A percentile compares a stretch with the other conserved stretches of the same genome.
Evolutionary conservation across 306 rosid genomes (phyloP).

Genomic region (Pterocarpus santalinus): DNA sequence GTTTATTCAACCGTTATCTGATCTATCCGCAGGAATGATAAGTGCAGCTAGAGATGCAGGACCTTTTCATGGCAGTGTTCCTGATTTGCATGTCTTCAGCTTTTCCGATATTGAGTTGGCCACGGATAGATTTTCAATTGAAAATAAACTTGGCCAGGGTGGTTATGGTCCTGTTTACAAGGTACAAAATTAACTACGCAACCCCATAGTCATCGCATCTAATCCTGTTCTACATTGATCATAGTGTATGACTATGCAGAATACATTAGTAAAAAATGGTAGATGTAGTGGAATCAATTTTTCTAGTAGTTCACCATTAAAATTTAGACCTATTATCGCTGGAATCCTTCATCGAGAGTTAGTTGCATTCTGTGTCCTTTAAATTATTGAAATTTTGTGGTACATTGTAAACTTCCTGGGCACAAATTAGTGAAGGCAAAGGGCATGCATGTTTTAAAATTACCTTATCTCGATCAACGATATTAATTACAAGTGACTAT

Average conservation of each 20-base stretch:
- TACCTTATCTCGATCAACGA: too few species aligned
- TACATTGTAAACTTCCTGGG: too few species aligned
- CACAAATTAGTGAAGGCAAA: too few species aligned
- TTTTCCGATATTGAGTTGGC: constrained; percentile 42
- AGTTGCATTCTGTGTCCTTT: background rate
- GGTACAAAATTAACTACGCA: constrained; percentile 35
- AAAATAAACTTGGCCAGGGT: constrained; percentile 54
- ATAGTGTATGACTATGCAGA: background rate
- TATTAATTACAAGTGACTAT: background rate
- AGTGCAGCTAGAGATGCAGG: constrained; percentile 4
- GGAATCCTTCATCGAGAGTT: too few species aligned
- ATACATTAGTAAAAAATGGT: background rate
- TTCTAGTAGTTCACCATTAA: background rate
- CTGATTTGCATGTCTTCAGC: constrained; percentile 38
- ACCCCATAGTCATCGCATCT: background rate
- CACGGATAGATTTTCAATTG: constrained; percentile 42
- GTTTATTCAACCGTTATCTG: background rate
- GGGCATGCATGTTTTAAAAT: too few species aligned
- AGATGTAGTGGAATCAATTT: background rate
- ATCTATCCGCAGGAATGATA: background rate
- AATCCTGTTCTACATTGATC: background rate
- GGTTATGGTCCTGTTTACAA: constrained; percentile 58
- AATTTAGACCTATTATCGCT: too few species aligned
- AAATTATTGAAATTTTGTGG: too few species aligned
- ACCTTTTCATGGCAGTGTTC: constrained; percentile 34